Percentiles rank a stretch among this genome's conserved stretches.
Evolutionary conservation across 306 rosid genomes (phyloP).

Genomic region (Calophaca sinica): DNA sequence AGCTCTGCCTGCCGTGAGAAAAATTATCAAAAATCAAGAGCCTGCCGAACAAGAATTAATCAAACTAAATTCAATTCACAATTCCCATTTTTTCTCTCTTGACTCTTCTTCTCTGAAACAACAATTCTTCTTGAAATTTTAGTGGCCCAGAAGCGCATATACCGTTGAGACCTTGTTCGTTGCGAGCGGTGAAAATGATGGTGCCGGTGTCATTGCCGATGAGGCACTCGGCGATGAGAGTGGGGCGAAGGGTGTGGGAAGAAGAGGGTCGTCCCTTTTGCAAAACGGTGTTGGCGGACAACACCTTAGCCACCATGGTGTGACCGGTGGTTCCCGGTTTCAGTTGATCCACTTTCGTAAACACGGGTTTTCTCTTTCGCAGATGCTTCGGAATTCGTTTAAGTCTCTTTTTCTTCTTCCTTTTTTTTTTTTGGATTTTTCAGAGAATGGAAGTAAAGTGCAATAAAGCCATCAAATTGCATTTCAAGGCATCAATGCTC

Average conservation of each 20-base stretch:
- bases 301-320: conserved; percentile 72
- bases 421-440: not conserved
- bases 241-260: conserved; percentile 73
- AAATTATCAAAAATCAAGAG: too few species aligned
- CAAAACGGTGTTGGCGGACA: conserved; percentile 64
- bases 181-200: conserved; percentile 83
- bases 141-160: too few species aligned
- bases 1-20: too few species aligned
- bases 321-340: conserved; percentile 86
- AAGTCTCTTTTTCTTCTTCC: not conserved
- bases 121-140: too few species aligned
- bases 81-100: too few species aligned
- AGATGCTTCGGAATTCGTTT: not conserved
- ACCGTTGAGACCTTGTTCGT: conserved; percentile 71
- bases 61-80: too few species aligned
- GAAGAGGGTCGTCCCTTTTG: conserved; percentile 76
- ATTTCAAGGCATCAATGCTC: not conserved
- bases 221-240: conserved; percentile 85
- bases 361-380: conserved; percentile 68
- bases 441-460: not conserved
- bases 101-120: too few species aligned
- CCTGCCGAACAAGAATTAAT: too few species aligned
- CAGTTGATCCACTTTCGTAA: conserved; percentile 77
- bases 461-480: not conserved
- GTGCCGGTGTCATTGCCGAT: conserved; percentile 83